Base-by-base conservation (phyloP, 1,139 yeast genomes). In the Pichia sp. region DNA sequence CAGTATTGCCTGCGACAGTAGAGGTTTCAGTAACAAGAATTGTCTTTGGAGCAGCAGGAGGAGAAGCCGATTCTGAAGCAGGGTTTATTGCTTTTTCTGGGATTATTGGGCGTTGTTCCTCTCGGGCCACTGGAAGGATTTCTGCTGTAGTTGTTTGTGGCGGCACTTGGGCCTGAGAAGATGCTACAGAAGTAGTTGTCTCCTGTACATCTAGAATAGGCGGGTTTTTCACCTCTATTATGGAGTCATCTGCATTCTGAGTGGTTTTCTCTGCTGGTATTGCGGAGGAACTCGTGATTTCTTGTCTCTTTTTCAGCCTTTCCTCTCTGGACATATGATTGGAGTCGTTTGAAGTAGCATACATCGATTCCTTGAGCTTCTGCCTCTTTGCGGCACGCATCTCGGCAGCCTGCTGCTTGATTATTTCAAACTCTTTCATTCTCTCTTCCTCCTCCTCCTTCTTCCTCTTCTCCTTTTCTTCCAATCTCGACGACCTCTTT, bases 381-480 rank as follows among this genome's bases (percentile, higher is more conserved):
- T 69, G 58, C 62, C 82, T 64, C 59, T 72, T 70, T 55, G 72
- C 69, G 8, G 76, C 72, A 47, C 72, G 61, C 15, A 65, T 43
- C 47, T 64, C 66, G 3, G 71, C 68, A n/a, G 68, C 68, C 38
- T 72, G 64, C 65, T 67, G 58, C 59, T 72, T 67, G 52, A 57
- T 44, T 13, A 52, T 30, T 56, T 78, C 81, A 30, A 72, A 71
- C 55, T 72, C 73, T 57, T 70, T 72, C 55, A 74, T 75, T 54
- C 72, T 72, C 31, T 61, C 73, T 75, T 63, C 76, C 57, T 79
- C 69, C 52, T 78, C 81, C 53, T 75, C 76, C 52, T 68, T 72
- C 55, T 70, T 74, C 54, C 73, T 76, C 58, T 70, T 71, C 59
- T 80, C 83, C 61, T 76, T 79, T n/a, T 81, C 83, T 64, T 79